Evolutionary conservation across 495 filamentous ascomycete species (phyloP).

Genomic region (Sordaria brevicollis): DNA sequence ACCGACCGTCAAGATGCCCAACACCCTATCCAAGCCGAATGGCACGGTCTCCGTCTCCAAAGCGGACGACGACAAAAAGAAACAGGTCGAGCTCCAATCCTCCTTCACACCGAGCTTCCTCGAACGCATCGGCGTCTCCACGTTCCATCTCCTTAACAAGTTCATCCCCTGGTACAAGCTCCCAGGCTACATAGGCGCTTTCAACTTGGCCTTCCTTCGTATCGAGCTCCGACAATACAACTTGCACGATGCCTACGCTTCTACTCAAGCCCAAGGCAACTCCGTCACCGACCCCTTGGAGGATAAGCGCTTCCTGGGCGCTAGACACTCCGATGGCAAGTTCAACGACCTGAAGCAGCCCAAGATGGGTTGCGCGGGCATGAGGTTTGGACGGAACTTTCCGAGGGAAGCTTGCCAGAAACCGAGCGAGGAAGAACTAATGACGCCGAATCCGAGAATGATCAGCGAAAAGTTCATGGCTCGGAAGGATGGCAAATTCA

Average conservation of each 20-base stretch:
- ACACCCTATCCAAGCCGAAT: neutral
- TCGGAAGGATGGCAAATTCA: slow-evolving; percentile 21
- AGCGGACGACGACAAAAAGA: neutral
- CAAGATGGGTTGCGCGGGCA: slow-evolving; percentile 32
- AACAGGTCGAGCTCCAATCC: neutral
- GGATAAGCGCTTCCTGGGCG: slow-evolving; percentile 14
- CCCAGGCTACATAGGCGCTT: slow-evolving; percentile 22
- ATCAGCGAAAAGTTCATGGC: slow-evolving; percentile 27
- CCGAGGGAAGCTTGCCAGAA: slow-evolving; percentile 18
- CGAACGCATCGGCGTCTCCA: slow-evolving; percentile 14
- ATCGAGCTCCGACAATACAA: slow-evolving; percentile 30
- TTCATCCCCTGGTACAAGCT: slow-evolving; percentile 30
- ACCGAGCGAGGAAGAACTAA: slow-evolving; percentile 27
- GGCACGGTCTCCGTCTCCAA: neutral
- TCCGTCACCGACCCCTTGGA: slow-evolving; percentile 11
- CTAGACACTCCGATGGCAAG: slow-evolving; percentile 31
- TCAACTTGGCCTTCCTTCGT: slow-evolving; percentile 29
- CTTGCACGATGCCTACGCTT: slow-evolving; percentile 29
- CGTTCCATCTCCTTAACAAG: slow-evolving; percentile 27
- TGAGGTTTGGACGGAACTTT: slow-evolving; percentile 34
- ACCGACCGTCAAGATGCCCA: neutral
- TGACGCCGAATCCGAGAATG: slow-evolving; percentile 29
- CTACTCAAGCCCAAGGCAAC: slow-evolving; percentile 20
- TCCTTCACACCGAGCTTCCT: slow-evolving; percentile 11
- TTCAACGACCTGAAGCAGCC: slow-evolving; percentile 29